Conservation (phyloP, 2,329 filamentous ascomycete genomes). For the Cladosporium halotolerans region DNA sequence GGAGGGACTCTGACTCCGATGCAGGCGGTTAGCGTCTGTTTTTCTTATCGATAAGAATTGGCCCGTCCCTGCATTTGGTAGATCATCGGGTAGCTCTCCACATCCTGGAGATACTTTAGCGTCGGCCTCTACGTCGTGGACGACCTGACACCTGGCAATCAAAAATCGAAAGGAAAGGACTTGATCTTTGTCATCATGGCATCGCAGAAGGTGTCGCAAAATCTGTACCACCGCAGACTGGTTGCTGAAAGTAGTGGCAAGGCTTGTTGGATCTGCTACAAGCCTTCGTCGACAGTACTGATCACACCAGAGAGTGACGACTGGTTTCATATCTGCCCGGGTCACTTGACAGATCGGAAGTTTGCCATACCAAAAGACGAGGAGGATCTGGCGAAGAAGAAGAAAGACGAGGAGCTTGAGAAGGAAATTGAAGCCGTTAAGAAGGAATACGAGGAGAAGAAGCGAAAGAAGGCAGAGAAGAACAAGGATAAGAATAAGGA, state of each 20-base stretch:
- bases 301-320: slow-evolving; percentile 89
- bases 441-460: slow-evolving; percentile 46
- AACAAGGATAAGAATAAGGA: slow-evolving; percentile 51
- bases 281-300: slow-evolving; percentile 77
- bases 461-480: slow-evolving; percentile 38
- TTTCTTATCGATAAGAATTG: not conserved
- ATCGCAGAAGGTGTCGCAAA: slow-evolving; percentile 65
- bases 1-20: too few relatives aligned
- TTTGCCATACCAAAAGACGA: slow-evolving; percentile 71
- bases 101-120: not conserved
- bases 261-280: slow-evolving; percentile 87
- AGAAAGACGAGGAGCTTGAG: slow-evolving; percentile 44
- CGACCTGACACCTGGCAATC: not conserved
- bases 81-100: not conserved
- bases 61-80: not conserved
- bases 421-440: slow-evolving; percentile 44
- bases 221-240: slow-evolving; percentile 76
- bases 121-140: not conserved
- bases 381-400: slow-evolving; percentile 53
- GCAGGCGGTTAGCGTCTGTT: too few relatives aligned
- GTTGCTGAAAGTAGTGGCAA: slow-evolving; percentile 80
- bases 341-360: slow-evolving; percentile 73
- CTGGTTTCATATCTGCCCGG: slow-evolving; percentile 76
- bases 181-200: slow-evolving; percentile 15
- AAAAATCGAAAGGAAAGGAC: not conserved